phyloP scores from a whole-genome alignment of 2,329 filamentous ascomycete species.

The Epicoccum sorghinum region DNA sequence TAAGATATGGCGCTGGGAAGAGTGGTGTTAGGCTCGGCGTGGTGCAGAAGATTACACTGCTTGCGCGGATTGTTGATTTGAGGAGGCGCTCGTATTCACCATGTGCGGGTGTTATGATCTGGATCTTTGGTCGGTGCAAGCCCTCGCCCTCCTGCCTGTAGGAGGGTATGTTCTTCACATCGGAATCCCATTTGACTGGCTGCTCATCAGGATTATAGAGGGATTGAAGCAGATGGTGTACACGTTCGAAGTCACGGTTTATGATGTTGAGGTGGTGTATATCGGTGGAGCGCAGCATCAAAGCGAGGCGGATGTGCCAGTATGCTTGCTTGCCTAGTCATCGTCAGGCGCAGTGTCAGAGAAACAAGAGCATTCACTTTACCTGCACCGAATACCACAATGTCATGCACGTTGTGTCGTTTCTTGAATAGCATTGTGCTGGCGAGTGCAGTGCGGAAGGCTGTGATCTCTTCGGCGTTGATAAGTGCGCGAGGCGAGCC shows the following conservation, averaged over 20 bases:
- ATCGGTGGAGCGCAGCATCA: constrained; percentile 71
- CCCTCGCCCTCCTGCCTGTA: constrained; percentile 23
- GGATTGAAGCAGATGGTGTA: constrained; percentile 58
- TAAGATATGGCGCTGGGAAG: constrained; percentile 76
- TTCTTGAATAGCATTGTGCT: constrained; percentile 66
- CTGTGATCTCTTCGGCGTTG: constrained; percentile 71
- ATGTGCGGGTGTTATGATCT: constrained; percentile 71
- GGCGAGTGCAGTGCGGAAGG: constrained; percentile 70
- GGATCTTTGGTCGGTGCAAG: constrained; percentile 63
- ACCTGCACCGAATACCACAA: constrained; percentile 87
- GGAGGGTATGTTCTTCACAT: constrained; percentile 15
- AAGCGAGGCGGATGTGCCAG: constrained; percentile 87
- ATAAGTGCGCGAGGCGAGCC: constrained; percentile 67
- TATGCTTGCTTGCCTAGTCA: constrained; percentile 72
- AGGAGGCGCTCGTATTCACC: constrained; percentile 71
- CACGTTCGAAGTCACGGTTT: constrained; percentile 72
- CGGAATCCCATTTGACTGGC: constrained; percentile 21
- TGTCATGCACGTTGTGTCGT: constrained; percentile 72
- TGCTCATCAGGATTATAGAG: constrained; percentile 58
- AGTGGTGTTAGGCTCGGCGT: constrained; percentile 77
- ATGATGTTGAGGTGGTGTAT: constrained; percentile 84
- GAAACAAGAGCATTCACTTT: too few species aligned
- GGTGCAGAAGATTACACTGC: constrained; percentile 87
- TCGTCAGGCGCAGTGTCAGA: not conserved
- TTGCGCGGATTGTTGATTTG: constrained; percentile 71